A percentile compares a stretch with the other conserved stretches of the same genome.
Evolutionary conservation across 2,329 filamentous ascomycete species (phyloP).

Genomic region (Nectriaceae sp.): DNA sequence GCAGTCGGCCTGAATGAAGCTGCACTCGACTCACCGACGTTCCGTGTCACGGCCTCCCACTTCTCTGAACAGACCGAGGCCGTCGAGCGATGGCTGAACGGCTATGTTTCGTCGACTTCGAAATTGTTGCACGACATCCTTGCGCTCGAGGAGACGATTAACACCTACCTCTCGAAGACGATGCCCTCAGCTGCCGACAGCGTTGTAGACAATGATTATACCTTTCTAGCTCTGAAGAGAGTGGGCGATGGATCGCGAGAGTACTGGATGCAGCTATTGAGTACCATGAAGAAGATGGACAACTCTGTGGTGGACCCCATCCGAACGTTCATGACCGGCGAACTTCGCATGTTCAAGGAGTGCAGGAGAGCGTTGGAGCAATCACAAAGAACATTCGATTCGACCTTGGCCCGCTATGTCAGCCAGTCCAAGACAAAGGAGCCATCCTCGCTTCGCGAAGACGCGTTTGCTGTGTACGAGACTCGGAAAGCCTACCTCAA

Average conservation of each 20-base stretch:
- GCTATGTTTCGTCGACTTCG: conserved; percentile 54
- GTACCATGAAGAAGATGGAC: conserved; percentile 77
- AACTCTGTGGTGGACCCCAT: conserved; percentile 79
- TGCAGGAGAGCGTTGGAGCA: conserved; percentile 73
- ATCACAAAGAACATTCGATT: conserved; percentile 83
- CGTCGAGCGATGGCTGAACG: conserved; percentile 87
- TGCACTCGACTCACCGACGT: conserved; percentile 92
- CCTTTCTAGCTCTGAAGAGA: conserved; percentile 79
- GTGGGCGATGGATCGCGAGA: conserved; percentile 85
- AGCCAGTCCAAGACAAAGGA: conserved; percentile 92
- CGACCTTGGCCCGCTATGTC: conserved; percentile 77
- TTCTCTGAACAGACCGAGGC: conserved; percentile 90
- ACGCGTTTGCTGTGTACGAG: conserved; percentile 95
- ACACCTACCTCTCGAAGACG: conserved; percentile 73
- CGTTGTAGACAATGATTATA: conserved; percentile 93
- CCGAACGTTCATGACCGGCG: conserved; percentile 72
- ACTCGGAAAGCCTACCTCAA: conserved; percentile 87
- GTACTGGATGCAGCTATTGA: conserved; percentile 79
- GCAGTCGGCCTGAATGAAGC: conserved; percentile 93
- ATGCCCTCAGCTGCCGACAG: conserved; percentile 80
- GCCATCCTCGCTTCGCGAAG: conserved; percentile 84
- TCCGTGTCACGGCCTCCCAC: conserved; percentile 82
- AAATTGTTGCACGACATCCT: conserved; percentile 64
- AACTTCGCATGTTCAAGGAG: conserved; percentile 86
- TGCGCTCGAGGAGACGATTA: conserved; percentile 77